Base-by-base conservation (phyloP, 441 rosid genomes). In the Capsella rubella region DNA sequence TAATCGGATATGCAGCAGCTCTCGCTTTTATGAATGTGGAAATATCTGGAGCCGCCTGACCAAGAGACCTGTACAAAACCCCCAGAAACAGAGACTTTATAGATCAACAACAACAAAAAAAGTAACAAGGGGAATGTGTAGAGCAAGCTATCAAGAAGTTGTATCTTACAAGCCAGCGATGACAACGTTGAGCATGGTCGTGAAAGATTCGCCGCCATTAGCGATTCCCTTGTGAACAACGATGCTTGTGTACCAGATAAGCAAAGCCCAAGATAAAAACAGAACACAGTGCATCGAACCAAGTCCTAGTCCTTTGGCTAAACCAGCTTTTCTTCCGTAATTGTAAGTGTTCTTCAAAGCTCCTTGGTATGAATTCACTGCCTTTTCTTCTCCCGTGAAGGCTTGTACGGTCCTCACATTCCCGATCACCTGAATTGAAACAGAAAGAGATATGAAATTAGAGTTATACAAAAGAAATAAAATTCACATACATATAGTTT, bases 141-240 rank as follows among this genome's bases (percentile, higher is more conserved):
- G 0, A 18, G 16, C n/a, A 53, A 55, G 51, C 1, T 34, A 54
- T 35, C 35, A 31, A 62, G 16, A 61, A 40, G 6, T 13, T 59
- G 6, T 13, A 7, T 71, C 42, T 87, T 89, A 92, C 99, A 95
- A 70, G 84, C 99, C 98, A 28, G 97, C 80, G 56, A 91, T 87
- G 53, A 92, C 98, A 18, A 91, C 99, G 73, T 92, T 92, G 74
- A 95, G 95, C 98, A 95, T 95, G 64, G 99, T 92, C 1, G 99
- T 95, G 89, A 95, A 95, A 51, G 99, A 83, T 58, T 92, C 89
- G 6, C 96, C 99, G 0, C 98, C 99, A 72, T 87, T 88, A 54
- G 96, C 90, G n/a, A 95, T 95, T n/a, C 79, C 67, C 68, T 91
- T 95, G 62, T 95, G 99, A 67, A 92, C 98, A 72, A 92, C 79